These are phyloP conservation scores for Elongisporangium senticosum DNA, from an alignment of 352 stramenopile species.

Conservation along the genomic window DNA sequence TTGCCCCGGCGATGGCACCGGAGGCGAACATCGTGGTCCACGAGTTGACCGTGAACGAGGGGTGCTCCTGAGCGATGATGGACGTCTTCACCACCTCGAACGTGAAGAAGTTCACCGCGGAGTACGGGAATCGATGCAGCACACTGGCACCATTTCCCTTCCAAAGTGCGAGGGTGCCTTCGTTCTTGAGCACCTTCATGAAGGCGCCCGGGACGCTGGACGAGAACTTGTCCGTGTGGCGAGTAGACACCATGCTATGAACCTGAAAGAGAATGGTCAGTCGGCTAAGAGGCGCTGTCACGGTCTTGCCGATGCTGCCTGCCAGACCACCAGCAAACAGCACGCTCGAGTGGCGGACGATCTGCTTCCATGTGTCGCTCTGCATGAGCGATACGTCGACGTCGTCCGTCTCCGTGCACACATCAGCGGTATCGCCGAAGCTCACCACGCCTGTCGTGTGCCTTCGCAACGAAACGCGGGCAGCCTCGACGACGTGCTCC, in stretches of 20 bases:
- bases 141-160: slow-evolving; percentile 95
- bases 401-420: slow-evolving; percentile 76
- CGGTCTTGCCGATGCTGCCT: slow-evolving; percentile 94
- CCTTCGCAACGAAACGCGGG: slow-evolving; percentile 52
- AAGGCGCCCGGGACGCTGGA: slow-evolving; percentile 66
- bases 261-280: slow-evolving; percentile 97
- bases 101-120: slow-evolving; percentile 95
- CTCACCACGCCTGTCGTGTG: slow-evolving; percentile 80
- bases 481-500: slow-evolving; percentile 15
- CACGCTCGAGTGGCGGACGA: slow-evolving; percentile 72
- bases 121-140: slow-evolving; percentile 95
- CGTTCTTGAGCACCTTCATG: slow-evolving; percentile 91
- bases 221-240: slow-evolving; percentile 80
- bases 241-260: slow-evolving; percentile 91
- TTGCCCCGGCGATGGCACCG: slow-evolving; percentile 60
- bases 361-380: slow-evolving; percentile 58
- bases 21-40: slow-evolving; percentile 77
- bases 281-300: slow-evolving; percentile 92
- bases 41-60: slow-evolving; percentile 61
- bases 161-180: slow-evolving; percentile 91
- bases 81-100: slow-evolving; percentile 90
- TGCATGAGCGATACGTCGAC: slow-evolving; percentile 75
- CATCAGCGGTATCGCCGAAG: slow-evolving; percentile 70
- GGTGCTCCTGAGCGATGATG: slow-evolving; percentile 60
- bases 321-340: slow-evolving; percentile 89